Percentiles rank a stretch among this genome's conserved stretches.
Evolutionary conservation across 2,329 filamentous ascomycete species (phyloP).

Genomic region (Pyrenophora teres): DNA sequence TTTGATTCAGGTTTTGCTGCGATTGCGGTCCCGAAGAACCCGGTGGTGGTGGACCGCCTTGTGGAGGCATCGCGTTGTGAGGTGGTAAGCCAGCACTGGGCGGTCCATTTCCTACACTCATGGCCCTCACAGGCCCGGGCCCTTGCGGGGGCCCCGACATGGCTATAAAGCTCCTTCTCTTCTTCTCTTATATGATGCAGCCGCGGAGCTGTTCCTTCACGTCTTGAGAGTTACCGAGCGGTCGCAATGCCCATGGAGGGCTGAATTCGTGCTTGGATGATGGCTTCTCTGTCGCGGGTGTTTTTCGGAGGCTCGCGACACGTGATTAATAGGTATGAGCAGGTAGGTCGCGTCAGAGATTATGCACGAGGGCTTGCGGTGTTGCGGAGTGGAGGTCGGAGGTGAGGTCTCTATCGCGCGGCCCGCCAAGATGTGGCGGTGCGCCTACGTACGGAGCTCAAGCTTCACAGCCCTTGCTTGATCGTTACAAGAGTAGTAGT

Average conservation of each 20-base stretch:
- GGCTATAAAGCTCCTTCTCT: conserved; percentile 26
- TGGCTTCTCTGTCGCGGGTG: conserved; percentile 1
- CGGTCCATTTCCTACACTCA: conserved; percentile 52
- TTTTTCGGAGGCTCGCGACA: background rate
- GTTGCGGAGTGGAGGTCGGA: conserved; percentile 31
- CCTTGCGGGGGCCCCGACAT: conserved; percentile 48
- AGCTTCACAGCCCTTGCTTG: conserved; percentile 6
- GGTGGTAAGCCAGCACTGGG: conserved; percentile 46
- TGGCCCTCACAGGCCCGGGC: conserved; percentile 42
- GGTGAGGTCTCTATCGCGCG: conserved; percentile 28
- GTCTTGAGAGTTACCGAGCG: conserved; percentile 16
- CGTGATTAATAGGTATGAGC: conserved; percentile 3
- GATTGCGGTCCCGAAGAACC: conserved; percentile 63
- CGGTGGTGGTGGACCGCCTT: conserved; percentile 53
- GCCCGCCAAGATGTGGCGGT: conserved; percentile 24
- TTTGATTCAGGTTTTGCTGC: conserved; percentile 92
- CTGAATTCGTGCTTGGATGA: background rate
- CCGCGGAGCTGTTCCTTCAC: conserved; percentile 25
- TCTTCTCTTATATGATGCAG: conserved; percentile 13
- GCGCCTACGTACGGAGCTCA: conserved; percentile 3
- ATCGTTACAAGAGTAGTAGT: background rate
- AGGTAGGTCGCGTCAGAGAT: conserved; percentile 6
- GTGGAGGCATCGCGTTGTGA: conserved; percentile 54
- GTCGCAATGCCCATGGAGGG: conserved; percentile 26
- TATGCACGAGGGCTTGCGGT: conserved; percentile 11